Evolutionary conservation across 2,329 filamentous ascomycete species (phyloP).

Genomic region (Pestalotiopsis fici): DNA sequence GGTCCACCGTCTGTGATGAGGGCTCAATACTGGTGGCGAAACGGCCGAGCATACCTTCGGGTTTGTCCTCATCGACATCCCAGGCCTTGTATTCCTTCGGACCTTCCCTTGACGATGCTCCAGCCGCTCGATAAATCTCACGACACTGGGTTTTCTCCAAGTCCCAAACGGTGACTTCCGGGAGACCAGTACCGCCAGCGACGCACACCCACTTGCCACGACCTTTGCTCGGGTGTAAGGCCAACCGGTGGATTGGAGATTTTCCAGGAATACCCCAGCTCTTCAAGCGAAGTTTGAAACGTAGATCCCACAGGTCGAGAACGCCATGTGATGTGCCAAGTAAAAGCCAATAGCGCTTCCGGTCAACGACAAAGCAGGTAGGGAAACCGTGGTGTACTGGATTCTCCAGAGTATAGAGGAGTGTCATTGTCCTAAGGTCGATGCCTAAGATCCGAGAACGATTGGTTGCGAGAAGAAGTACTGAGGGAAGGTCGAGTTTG

Average conservation of each 20-base stretch:
- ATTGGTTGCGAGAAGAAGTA: slow-evolving; percentile 84
- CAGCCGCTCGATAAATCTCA: slow-evolving; percentile 79
- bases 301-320: slow-evolving; percentile 91
- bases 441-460: slow-evolving; percentile 80
- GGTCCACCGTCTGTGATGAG: slow-evolving; percentile 52
- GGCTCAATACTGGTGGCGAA: slow-evolving; percentile 77
- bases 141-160: slow-evolving; percentile 86
- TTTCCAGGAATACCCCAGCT: slow-evolving; percentile 86
- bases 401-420: slow-evolving; percentile 80
- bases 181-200: slow-evolving; percentile 81
- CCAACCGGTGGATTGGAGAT: slow-evolving; percentile 76
- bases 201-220: slow-evolving; percentile 86
- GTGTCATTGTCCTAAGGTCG: slow-evolving; percentile 83
- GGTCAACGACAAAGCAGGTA: slow-evolving; percentile 88
- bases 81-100: slow-evolving; percentile 76
- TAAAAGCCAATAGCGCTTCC: slow-evolving; percentile 85
- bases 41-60: slow-evolving; percentile 82
- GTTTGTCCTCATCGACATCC: slow-evolving; percentile 86
- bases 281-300: slow-evolving; percentile 87
- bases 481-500: slow-evolving; percentile 77
- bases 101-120: slow-evolving; percentile 51
- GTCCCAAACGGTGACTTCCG: slow-evolving; percentile 95
- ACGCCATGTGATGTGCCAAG: slow-evolving; percentile 92
- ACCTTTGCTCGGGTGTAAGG: slow-evolving; percentile 76
- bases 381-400: slow-evolving; percentile 89